phyloP scores from a whole-genome alignment of 345 rosid genomes.

The Kandelia obovata region DNA sequence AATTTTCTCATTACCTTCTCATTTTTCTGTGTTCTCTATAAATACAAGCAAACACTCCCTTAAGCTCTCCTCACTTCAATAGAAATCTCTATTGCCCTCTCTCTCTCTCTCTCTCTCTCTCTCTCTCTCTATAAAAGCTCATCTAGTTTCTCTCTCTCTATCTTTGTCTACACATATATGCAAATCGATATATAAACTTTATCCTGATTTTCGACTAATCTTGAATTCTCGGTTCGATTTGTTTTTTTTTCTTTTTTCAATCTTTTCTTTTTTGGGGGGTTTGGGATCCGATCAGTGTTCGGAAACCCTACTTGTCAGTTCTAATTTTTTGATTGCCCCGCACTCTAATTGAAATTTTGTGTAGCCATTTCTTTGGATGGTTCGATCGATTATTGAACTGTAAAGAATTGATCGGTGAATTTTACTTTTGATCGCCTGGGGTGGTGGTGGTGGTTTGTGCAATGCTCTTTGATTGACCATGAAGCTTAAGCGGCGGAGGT shows the following conservation, averaged over 20 bases:
- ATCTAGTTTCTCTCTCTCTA: not conserved
- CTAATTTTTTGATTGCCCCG: no score
- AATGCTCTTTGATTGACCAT: conserved; percentile 55
- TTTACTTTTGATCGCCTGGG: not conserved
- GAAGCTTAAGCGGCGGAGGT: conserved; percentile 79
- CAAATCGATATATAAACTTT: conserved; percentile 7
- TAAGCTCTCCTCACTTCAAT: conserved; percentile 20
- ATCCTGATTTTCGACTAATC: no score
- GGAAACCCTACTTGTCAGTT: no score
- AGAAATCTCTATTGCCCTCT: not conserved
- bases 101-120: not conserved
- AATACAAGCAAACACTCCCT: conserved; percentile 2
- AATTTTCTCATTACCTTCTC: no score
- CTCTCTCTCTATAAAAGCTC: not conserved
- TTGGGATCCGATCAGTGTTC: no score
- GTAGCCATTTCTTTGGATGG: no score
- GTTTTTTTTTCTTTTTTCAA: no score
- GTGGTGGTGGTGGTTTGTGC: conserved; percentile 14
- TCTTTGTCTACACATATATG: not conserved
- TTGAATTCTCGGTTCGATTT: no score
- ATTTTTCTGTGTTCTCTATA: no score
- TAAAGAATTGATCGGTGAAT: not conserved
- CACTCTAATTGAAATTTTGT: no score
- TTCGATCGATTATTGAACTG: not conserved
- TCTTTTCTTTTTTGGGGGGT: no score